Base-by-base conservation (phyloP, 352 stramenopile genomes). In the Phytopythium delawarense region DNA sequence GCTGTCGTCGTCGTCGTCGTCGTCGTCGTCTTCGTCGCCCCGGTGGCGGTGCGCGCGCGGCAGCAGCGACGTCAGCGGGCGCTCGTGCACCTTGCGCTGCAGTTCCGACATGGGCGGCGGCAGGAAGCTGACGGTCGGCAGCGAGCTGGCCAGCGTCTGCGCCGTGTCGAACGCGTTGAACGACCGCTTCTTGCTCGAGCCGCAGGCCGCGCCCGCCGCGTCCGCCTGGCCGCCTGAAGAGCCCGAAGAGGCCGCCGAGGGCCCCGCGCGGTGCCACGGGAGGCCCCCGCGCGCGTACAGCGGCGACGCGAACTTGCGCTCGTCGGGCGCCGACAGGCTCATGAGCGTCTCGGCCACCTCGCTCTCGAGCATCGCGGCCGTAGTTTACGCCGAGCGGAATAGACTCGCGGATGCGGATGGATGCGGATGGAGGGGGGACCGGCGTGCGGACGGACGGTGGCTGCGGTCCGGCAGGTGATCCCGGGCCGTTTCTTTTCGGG, bases 301-400 rank as follows among this genome's bases (percentile, higher is more conserved):
- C 35, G 82, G 80, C 20, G 76, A 76, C 30, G 59, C 62, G 57
- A 81, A 82, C 57, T 86, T 75, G 72, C 78, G 77, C 66, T 90
- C 81, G 67, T 92, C 81, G 0, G 81, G 83, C 44, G 83, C 83
- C 48, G 83, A 92, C 18, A 92, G 73, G 59, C 83, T 90, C 78
- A 92, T 90, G 64, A 92, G 81, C 56, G 79, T 90, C 69, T 90
- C 78, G 46, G 83, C 83, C 39, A 84, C 78, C 74, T 92, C 83
- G 32, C 66, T 81, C 59, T 92, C 83, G 50, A 90, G 78, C 79
- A 90, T 90, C 11, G 51, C 18, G 45, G 28, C 8, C 9, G 34
- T 39, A 39, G 34, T 39, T 39, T 39, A 39, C 34, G 34, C 34
- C 5, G 7, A 12, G 7, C 34, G 34, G 5, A 12, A 39, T 39